Conservation (phyloP, 2,329 filamentous ascomycete species). For the Fusarium beomiforme region DNA sequence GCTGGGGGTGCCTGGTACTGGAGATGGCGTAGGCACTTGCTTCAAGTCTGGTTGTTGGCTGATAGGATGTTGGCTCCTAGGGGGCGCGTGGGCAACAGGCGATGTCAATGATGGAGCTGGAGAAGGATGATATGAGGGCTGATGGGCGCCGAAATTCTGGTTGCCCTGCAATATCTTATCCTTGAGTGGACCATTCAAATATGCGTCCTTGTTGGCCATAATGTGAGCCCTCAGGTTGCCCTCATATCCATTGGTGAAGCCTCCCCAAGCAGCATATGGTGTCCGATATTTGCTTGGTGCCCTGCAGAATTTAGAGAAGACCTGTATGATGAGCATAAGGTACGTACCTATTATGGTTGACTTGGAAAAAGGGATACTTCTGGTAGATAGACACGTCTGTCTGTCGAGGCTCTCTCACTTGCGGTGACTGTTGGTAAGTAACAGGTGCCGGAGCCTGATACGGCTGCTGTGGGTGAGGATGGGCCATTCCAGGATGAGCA, state of each 20-base stretch:
- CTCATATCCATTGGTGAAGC: conserved; percentile 71
- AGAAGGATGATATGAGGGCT: neutral
- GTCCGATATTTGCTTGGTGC: conserved; percentile 67
- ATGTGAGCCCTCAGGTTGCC: conserved; percentile 60
- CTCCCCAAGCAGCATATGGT: conserved; percentile 66
- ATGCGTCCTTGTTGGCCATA: conserved; percentile 47
- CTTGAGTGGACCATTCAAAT: conserved; percentile 42
- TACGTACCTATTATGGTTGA: conserved; percentile 66
- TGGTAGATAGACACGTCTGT: conserved; percentile 56
- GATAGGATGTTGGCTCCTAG: conserved; percentile 8
- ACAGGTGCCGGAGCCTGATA: conserved; percentile 7
- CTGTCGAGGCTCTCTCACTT: conserved; percentile 48
- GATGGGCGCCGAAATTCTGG: neutral
- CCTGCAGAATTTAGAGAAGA: conserved; percentile 47
- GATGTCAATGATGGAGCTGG: neutral
- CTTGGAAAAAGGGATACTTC: conserved; percentile 68
- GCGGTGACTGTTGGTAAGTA: conserved; percentile 24
- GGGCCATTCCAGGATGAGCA: neutral
- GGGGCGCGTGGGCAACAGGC: neutral
- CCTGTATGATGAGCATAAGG: neutral
- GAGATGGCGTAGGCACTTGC: neutral
- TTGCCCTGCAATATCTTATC: neutral
- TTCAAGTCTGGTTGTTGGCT: conserved; percentile 12
- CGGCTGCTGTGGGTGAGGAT: neutral
- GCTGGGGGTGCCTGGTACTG: neutral